Evolutionary conservation across 352 stramenopile species (phyloP).

Genomic region (Blastocystis sp.): DNA sequence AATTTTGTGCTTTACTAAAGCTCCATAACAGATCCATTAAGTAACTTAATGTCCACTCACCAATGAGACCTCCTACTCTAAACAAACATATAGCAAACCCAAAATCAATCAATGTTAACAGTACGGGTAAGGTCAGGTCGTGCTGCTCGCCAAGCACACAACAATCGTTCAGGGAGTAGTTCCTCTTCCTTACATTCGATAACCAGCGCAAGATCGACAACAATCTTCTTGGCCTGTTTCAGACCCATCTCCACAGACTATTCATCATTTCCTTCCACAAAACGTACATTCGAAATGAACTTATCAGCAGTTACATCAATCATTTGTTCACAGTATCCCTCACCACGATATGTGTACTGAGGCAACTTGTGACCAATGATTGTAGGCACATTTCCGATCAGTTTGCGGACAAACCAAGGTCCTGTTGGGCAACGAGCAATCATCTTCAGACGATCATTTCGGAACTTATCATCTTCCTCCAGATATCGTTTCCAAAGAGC

Average conservation of each 20-base stretch:
- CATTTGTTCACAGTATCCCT: slow-evolving; percentile 13
- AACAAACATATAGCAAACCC: neutral
- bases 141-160: slow-evolving; percentile 13
- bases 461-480: neutral
- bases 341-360: slow-evolving; percentile 16
- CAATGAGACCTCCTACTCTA: neutral
- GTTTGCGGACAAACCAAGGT: slow-evolving; percentile 9
- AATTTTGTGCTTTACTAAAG: too few species aligned
- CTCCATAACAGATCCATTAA: too few species aligned
- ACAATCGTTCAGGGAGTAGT: slow-evolving; percentile 11
- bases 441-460: slow-evolving; percentile 38
- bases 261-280: neutral
- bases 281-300: neutral
- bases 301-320: slow-evolving; percentile 48
- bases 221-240: slow-evolving; percentile 41
- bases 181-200: slow-evolving; percentile 52
- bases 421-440: slow-evolving; percentile 24
- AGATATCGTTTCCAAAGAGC: slow-evolving; percentile 21
- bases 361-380: slow-evolving; percentile 51
- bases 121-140: slow-evolving; percentile 5
- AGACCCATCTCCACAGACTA: slow-evolving; percentile 40
- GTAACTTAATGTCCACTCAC: too few species aligned
- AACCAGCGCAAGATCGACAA: slow-evolving; percentile 29
- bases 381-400: slow-evolving; percentile 11
- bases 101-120: slow-evolving; percentile 7